phyloP scores from a whole-genome alignment of 2,329 filamentous ascomycete genomes.

The Rutstroemia sydowiana region DNA sequence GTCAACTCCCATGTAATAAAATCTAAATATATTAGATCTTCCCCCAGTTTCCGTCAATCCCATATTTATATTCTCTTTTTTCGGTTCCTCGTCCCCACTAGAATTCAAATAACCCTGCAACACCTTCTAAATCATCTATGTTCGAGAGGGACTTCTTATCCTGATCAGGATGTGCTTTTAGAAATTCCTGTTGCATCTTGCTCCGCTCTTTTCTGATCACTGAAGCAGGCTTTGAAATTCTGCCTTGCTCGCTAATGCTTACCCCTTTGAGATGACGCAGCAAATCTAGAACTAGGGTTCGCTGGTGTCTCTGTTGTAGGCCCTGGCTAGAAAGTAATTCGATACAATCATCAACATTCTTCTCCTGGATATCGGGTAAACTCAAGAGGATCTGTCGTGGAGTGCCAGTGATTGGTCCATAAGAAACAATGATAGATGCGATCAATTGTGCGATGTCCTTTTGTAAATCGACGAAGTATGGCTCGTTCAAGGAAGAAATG shows the following conservation, averaged over 20 bases:
- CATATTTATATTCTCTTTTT: background rate
- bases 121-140: slow-evolving; percentile 23
- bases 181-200: slow-evolving; percentile 60
- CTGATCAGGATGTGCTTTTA: slow-evolving; percentile 39
- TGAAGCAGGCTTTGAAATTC: slow-evolving; percentile 53
- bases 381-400: slow-evolving; percentile 70
- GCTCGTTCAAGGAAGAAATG: slow-evolving; percentile 84
- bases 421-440: slow-evolving; percentile 73
- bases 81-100: no score
- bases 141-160: background rate
- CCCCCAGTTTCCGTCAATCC: background rate
- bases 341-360: slow-evolving; percentile 59
- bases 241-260: slow-evolving; percentile 88
- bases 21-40: no score
- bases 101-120: slow-evolving; percentile 26
- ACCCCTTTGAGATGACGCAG: slow-evolving; percentile 82
- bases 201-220: slow-evolving; percentile 40
- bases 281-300: slow-evolving; percentile 74
- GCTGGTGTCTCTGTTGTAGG: slow-evolving; percentile 65
- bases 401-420: slow-evolving; percentile 60
- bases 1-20: no score
- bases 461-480: slow-evolving; percentile 94
- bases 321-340: slow-evolving; percentile 50
- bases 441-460: slow-evolving; percentile 86
- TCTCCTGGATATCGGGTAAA: slow-evolving; percentile 66